Conservation (phyloP, 2,329 filamentous ascomycete species). For the Phaeosphaeria sp. region DNA sequence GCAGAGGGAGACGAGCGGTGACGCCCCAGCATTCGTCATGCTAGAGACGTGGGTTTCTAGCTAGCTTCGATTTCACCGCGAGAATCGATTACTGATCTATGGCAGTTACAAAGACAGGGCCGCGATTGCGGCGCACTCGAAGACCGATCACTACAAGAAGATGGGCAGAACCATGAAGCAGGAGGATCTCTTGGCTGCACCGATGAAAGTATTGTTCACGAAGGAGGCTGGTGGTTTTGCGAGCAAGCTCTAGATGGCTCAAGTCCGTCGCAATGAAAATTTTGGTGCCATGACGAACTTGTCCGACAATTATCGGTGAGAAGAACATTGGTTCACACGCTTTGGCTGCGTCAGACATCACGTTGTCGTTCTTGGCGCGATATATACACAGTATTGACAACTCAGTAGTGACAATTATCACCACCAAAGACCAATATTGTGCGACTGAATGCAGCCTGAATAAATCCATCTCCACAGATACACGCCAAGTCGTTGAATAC, state of each 20-base stretch:
- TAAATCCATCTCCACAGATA: too few species aligned
- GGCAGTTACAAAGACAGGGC: constrained; percentile 40
- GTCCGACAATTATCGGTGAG: not conserved
- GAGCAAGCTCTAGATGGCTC: constrained; percentile 3
- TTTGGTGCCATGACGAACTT: not conserved
- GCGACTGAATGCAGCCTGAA: too few species aligned
- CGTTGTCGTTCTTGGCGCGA: not conserved
- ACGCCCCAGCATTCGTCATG: constrained; percentile 37
- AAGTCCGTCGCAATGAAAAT: not conserved
- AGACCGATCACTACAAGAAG: constrained; percentile 30
- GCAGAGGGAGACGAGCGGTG: constrained; percentile 36
- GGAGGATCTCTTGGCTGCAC: constrained; percentile 38
- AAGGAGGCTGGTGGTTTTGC: constrained; percentile 38
- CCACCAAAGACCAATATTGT: not conserved
- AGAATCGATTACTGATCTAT: not conserved
- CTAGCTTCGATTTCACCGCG: not conserved
- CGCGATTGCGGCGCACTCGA: constrained; percentile 32
- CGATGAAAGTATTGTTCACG: constrained; percentile 36
- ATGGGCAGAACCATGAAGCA: constrained; percentile 31
- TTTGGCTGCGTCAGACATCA: not conserved
- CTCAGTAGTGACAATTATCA: too few species aligned
- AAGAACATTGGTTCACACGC: not conserved
- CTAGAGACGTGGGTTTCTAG: constrained; percentile 35
- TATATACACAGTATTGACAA: too few species aligned
- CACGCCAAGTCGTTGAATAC: too few species aligned